A percentile compares a stretch with the other conserved stretches of the same genome.
These are phyloP conservation scores for Margaritispora aquatica DNA, from an alignment of 495 filamentous ascomycete species.

Conservation along the genomic window DNA sequence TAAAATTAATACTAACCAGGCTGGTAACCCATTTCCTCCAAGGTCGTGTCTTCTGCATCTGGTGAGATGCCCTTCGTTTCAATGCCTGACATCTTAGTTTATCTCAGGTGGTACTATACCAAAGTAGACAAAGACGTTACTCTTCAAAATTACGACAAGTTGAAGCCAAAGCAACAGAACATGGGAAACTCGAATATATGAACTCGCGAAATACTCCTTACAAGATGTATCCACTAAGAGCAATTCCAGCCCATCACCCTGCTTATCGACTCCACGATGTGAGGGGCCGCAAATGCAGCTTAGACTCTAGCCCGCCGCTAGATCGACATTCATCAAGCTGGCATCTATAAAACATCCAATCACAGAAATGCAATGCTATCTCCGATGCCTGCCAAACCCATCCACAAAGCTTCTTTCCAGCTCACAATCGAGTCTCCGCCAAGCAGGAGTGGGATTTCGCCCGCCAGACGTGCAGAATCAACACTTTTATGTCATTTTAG, in stretches of 20 bases:
- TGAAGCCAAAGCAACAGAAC: no score
- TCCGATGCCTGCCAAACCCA: not conserved
- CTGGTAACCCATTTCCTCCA: constrained; percentile 44
- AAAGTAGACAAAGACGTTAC: no score
- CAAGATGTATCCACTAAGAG: no score
- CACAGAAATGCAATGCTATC: not conserved
- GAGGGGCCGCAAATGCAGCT: not conserved
- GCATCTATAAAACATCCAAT: not conserved
- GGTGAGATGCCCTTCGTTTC: constrained; percentile 1
- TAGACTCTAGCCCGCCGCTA: not conserved
- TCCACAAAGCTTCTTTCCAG: not conserved
- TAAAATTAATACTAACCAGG: constrained; percentile 31
- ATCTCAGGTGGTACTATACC: no score
- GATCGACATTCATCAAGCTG: not conserved
- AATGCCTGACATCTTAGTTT: not conserved
- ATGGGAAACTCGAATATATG: no score
- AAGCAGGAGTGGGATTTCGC: no score
- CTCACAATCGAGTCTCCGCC: no score
- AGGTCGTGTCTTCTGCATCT: constrained; percentile 33
- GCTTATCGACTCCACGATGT: not conserved
- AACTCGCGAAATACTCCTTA: no score
- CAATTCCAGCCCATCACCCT: no score
- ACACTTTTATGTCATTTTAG: not conserved
- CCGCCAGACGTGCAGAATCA: not conserved
- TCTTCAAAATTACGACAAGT: no score